These are phyloP conservation scores for Picochlorum sp. DNA, from an alignment of 139 green algal species.

Conservation along the genomic window DNA sequence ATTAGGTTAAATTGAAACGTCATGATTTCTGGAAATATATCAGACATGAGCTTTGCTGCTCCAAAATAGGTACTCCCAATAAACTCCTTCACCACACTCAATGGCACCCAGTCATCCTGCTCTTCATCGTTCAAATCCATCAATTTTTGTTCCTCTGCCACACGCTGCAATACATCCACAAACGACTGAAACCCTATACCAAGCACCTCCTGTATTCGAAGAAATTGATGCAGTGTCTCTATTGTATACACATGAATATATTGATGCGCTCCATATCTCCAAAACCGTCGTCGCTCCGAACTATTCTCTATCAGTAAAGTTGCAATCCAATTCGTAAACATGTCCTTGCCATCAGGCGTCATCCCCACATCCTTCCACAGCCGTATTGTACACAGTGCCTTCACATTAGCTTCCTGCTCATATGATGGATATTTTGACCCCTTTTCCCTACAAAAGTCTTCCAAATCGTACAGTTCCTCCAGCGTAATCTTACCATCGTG, in stretches of 20 bases:
- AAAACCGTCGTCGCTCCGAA: slow-evolving; percentile 9
- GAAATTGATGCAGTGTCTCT: slow-evolving; percentile 27
- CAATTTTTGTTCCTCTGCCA: slow-evolving; percentile 31
- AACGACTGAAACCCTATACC: slow-evolving; percentile 34
- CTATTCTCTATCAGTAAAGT: slow-evolving; percentile 26
- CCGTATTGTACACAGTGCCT: slow-evolving; percentile 28
- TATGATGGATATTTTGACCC: slow-evolving; percentile 19
- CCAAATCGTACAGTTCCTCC: slow-evolving; percentile 25
- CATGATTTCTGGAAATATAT: slow-evolving; percentile 17
- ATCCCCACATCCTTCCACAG: slow-evolving; percentile 20
- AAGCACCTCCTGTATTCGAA: slow-evolving; percentile 30
- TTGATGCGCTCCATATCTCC: slow-evolving; percentile 1
- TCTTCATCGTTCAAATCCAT: slow-evolving; percentile 36
- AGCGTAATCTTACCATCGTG: slow-evolving; percentile 27
- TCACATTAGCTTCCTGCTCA: slow-evolving; percentile 31
- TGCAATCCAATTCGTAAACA: slow-evolving; percentile 30
- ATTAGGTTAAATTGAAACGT: not conserved
- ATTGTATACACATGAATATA: slow-evolving; percentile 32
- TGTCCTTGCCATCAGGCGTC: slow-evolving; percentile 10
- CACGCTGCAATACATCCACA: slow-evolving; percentile 42
- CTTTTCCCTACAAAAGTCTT: slow-evolving; percentile 17
- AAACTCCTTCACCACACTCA: slow-evolving; percentile 30
- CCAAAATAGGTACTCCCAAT: slow-evolving; percentile 6
- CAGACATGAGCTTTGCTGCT: slow-evolving; percentile 20
- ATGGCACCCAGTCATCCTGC: slow-evolving; percentile 37